Percentiles rank a stretch among this genome's conserved stretches.
Evolutionary conservation across 805 yeast species (phyloP).

Genomic region (Candida lessepsii): DNA sequence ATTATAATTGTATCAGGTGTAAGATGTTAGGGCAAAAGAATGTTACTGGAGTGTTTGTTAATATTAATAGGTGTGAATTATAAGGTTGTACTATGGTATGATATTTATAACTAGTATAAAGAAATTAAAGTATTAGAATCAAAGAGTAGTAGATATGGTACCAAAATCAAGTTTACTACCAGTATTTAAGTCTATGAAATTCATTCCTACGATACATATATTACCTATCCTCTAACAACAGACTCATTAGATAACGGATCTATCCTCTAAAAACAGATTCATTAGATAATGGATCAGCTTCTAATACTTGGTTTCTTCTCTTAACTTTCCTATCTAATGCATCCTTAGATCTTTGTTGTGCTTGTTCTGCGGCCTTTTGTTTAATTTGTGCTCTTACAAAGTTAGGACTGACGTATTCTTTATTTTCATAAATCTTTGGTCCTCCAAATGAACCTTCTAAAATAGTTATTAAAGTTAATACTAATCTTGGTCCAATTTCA

Average conservation of each 20-base stretch:
- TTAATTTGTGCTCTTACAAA: conserved; percentile 85
- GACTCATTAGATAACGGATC: conserved; percentile 81
- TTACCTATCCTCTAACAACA: conserved; percentile 47
- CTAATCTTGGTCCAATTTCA: conserved; percentile 96
- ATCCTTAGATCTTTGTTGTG: conserved; percentile 74
- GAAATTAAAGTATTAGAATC: too few relatives aligned
- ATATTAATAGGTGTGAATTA: too few relatives aligned
- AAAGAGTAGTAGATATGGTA: too few relatives aligned
- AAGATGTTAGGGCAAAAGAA: too few relatives aligned
- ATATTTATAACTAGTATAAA: too few relatives aligned
- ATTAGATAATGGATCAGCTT: conserved; percentile 80
- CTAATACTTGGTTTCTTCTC: conserved; percentile 70
- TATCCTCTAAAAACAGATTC: conserved; percentile 53
- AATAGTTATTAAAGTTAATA: conserved; percentile 84
- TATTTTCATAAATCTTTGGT: conserved; percentile 95
- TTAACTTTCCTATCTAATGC: conserved; percentile 73
- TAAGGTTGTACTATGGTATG: too few relatives aligned
- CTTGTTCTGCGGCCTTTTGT: conserved; percentile 76
- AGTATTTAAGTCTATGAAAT: too few relatives aligned
- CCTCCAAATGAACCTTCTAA: conserved; percentile 98
- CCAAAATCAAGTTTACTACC: too few relatives aligned
- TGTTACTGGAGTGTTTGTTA: too few relatives aligned
- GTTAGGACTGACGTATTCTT: conserved; percentile 95
- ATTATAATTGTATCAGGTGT: too few relatives aligned
- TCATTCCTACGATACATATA: too few relatives aligned